Evolutionary conservation across 352 stramenopile species (phyloP).

Genomic region (Pythium phragmiticola): DNA sequence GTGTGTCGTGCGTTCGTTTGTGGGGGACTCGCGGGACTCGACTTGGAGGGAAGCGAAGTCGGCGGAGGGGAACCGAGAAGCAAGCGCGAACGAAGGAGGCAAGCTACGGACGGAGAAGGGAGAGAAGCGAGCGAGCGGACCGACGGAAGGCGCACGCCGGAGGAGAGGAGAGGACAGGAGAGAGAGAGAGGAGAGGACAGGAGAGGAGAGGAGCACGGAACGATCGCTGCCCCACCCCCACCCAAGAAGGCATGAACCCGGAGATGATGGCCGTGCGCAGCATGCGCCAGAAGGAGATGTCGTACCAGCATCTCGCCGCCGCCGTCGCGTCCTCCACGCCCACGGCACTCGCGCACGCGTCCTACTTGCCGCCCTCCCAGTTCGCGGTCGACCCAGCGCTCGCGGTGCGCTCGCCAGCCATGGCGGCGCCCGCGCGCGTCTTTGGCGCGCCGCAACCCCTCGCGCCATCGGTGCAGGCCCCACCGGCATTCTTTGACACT

Average conservation of each 20-base stretch:
- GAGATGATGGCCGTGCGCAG: slow-evolving; percentile 75
- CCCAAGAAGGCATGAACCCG: slow-evolving; percentile 32
- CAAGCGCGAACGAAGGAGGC: slow-evolving; percentile 7
- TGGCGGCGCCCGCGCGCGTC: not conserved
- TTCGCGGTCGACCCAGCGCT: slow-evolving; percentile 11
- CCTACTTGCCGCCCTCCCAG: slow-evolving; percentile 5
- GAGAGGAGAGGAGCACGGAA: slow-evolving; percentile 1
- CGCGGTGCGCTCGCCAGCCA: not conserved
- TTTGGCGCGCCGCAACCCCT: slow-evolving; percentile 1
- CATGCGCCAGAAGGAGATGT: slow-evolving; percentile 84
- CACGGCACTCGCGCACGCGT: slow-evolving; percentile 5
- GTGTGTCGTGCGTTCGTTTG: slow-evolving; percentile 16
- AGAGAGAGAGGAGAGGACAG: not conserved
- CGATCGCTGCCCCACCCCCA: not conserved
- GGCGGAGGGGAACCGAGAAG: slow-evolving; percentile 5
- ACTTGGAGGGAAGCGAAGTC: slow-evolving; percentile 11
- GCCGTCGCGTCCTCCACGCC: slow-evolving; percentile 17
- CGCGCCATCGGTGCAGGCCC: not conserved
- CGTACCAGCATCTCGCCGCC: slow-evolving; percentile 64
- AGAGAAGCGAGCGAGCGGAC: slow-evolving; percentile 3
- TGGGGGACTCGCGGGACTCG: slow-evolving; percentile 13
- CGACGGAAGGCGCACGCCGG: slow-evolving; percentile 9
- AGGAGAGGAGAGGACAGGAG: slow-evolving; percentile 15
- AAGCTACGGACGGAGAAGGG: slow-evolving; percentile 1
- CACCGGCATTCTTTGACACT: slow-evolving; percentile 1